Percentiles rank a stretch among this genome's conserved stretches.
Evolutionary conservation across 805 yeast genomes (phyloP).

Genomic region (Candida patagonica): DNA sequence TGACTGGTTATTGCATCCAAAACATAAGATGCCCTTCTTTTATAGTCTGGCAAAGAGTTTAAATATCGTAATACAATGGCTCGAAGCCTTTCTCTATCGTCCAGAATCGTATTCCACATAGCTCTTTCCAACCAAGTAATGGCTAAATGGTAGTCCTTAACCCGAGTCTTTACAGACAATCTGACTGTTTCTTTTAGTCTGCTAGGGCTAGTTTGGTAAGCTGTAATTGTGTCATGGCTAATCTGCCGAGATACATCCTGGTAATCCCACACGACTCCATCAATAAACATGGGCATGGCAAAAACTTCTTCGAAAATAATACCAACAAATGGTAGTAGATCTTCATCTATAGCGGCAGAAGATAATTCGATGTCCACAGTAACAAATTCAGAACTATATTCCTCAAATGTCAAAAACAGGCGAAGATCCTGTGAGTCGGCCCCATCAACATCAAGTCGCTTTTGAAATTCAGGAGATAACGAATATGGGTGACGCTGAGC

Average conservation of each 20-base stretch:
- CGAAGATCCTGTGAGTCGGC: conserved; percentile 29
- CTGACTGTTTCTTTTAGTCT: conserved; percentile 58
- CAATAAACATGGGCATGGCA: conserved; percentile 57
- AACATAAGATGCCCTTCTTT: conserved; percentile 56
- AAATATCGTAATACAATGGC: conserved; percentile 55
- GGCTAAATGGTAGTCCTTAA: conserved; percentile 53
- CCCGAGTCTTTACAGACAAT: conserved; percentile 52
- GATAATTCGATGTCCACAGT: conserved; percentile 55
- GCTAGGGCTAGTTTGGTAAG: conserved; percentile 48
- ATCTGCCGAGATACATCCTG: conserved; percentile 69
- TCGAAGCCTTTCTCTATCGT: conserved; percentile 63
- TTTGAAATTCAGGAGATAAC: conserved; percentile 1
- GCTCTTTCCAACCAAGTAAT: conserved; percentile 69
- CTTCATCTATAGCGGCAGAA: conserved; percentile 41
- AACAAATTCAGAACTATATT: conserved; percentile 69
- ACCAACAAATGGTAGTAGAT: conserved; percentile 54
- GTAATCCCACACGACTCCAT: conserved; percentile 51
- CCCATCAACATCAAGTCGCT: conserved; percentile 5
- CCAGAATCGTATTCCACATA: conserved; percentile 59
- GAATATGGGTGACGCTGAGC: conserved; percentile 19
- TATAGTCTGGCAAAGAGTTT: conserved; percentile 51
- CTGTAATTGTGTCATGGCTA: conserved; percentile 59
- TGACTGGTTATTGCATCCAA: conserved; percentile 53
- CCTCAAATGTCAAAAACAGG: conserved; percentile 67
- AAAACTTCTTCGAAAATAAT: conserved; percentile 56